Conservation (phyloP, 331 rosid genomes). For the Rosa hybrid region DNA sequence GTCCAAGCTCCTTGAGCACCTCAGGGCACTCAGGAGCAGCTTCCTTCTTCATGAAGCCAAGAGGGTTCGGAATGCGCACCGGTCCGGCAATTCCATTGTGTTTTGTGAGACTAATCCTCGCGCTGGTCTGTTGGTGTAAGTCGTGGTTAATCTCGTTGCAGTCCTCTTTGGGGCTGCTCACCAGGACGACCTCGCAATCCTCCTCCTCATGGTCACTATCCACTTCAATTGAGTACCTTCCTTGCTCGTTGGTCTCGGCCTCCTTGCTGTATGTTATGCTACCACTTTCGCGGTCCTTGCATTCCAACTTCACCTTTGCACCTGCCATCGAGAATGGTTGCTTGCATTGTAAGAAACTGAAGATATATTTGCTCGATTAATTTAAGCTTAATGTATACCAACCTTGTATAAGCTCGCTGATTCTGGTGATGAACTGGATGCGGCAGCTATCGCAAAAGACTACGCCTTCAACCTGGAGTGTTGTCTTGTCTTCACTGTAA, state of each 20-base stretch:
- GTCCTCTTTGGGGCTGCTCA: conserved; percentile 41
- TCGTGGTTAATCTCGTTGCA: conserved; percentile 43
- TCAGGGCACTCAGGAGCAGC: conserved; percentile 39
- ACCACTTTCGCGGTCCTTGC: conserved; percentile 47
- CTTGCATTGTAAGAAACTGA: conserved; percentile 4
- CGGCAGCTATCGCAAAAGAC: conserved; percentile 94
- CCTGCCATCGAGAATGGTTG: conserved; percentile 40
- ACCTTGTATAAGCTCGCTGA: conserved; percentile 46
- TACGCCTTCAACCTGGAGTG: conserved; percentile 48
- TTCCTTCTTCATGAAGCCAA: conserved; percentile 57
- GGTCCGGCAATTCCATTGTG: conserved; percentile 54
- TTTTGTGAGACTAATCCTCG: conserved; percentile 59
- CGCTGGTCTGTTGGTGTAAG: conserved; percentile 31
- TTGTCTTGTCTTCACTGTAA: background rate
- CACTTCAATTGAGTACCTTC: conserved; percentile 47
- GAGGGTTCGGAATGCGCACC: conserved; percentile 64
- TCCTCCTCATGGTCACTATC: conserved; percentile 83
- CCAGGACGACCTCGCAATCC: conserved; percentile 44
- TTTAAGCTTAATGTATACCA: background rate
- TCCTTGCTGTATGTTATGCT: conserved; percentile 42
- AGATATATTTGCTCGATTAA: background rate
- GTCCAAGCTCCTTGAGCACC: conserved; percentile 64
- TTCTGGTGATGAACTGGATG: conserved; percentile 53
- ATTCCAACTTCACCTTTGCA: conserved; percentile 59
- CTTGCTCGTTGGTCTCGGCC: conserved; percentile 35